These are phyloP conservation scores for Ceratobasidium sp. DNA, from an alignment of 1,284 basidiomycete genomes.

Conservation along the genomic window DNA sequence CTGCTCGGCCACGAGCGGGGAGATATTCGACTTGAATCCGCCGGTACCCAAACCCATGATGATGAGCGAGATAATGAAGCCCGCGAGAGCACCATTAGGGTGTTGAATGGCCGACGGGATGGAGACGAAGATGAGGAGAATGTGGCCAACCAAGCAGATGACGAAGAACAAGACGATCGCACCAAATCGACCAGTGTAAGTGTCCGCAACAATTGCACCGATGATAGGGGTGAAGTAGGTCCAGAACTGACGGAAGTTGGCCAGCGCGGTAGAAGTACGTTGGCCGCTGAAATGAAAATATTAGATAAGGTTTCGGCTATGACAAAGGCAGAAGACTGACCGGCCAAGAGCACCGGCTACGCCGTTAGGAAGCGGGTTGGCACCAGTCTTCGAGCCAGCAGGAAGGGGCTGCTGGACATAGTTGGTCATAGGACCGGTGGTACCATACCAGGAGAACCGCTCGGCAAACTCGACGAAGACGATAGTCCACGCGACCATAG, in stretches of 20 bases:
- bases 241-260: conserved; percentile 56
- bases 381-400: conserved; percentile 55
- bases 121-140: conserved; percentile 61
- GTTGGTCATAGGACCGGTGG: conserved; percentile 49
- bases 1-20: conserved; percentile 84
- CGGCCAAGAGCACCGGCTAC: conserved; percentile 52
- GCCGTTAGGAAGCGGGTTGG: conserved; percentile 53
- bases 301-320: conserved; percentile 11
- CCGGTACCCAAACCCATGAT: conserved; percentile 80
- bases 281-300: conserved; percentile 50
- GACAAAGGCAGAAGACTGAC: conserved; percentile 27
- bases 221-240: conserved; percentile 57
- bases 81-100: conserved; percentile 57
- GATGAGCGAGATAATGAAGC: conserved; percentile 62
- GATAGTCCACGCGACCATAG: conserved; percentile 69
- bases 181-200: conserved; percentile 60
- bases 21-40: conserved; percentile 85
- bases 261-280: conserved; percentile 53
- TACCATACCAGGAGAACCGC: conserved; percentile 79
- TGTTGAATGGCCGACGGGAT: conserved; percentile 59
- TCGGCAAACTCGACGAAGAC: conserved; percentile 79
- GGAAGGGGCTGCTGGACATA: conserved; percentile 49
- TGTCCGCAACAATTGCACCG: conserved; percentile 57
- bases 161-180: conserved; percentile 56
- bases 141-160: conserved; percentile 58